Evolutionary conservation across 2,329 filamentous ascomycete genomes (phyloP).

Genomic region (Epichloe hybrida): DNA sequence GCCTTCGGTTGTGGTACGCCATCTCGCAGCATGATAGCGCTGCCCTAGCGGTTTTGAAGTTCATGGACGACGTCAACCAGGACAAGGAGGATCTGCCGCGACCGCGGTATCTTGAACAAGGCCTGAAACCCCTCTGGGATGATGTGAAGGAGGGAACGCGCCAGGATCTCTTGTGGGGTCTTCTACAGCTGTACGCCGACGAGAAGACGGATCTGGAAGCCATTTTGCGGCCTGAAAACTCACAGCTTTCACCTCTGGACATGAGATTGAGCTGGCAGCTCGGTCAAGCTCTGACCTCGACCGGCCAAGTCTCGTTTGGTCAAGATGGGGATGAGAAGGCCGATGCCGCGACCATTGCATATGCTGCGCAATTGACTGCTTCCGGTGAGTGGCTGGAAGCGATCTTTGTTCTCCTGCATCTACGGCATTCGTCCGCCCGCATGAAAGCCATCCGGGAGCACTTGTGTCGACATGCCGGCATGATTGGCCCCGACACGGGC

Average conservation of each 20-base stretch:
- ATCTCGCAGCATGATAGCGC: constrained; percentile 55
- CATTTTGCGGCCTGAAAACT: constrained; percentile 62
- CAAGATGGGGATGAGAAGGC: constrained; percentile 43
- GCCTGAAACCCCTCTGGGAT: constrained; percentile 44
- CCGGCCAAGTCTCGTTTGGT: constrained; percentile 38
- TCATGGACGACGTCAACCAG: constrained; percentile 57
- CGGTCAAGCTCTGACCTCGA: constrained; percentile 47
- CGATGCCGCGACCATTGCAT: constrained; percentile 53
- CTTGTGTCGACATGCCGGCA: constrained; percentile 55
- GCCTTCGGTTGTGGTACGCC: constrained; percentile 80
- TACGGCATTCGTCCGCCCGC: constrained; percentile 50
- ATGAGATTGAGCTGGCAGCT: constrained; percentile 77
- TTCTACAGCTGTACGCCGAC: constrained; percentile 70
- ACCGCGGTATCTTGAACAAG: constrained; percentile 56
- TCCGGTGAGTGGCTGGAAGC: constrained; percentile 56
- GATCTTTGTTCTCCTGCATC: constrained; percentile 64
- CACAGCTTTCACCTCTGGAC: constrained; percentile 61
- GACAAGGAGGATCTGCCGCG: constrained; percentile 58
- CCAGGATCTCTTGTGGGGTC: constrained; percentile 75
- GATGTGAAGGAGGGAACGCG: constrained; percentile 43
- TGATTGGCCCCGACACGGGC: constrained; percentile 46
- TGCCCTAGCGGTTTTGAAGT: constrained; percentile 57
- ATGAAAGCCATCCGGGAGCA: constrained; percentile 58
- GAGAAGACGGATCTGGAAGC: constrained; percentile 47
- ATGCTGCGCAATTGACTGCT: constrained; percentile 48